Base-by-base conservation (phyloP, 2,329 filamentous ascomycete genomes). In the Plenodomus lindquistii region DNA sequence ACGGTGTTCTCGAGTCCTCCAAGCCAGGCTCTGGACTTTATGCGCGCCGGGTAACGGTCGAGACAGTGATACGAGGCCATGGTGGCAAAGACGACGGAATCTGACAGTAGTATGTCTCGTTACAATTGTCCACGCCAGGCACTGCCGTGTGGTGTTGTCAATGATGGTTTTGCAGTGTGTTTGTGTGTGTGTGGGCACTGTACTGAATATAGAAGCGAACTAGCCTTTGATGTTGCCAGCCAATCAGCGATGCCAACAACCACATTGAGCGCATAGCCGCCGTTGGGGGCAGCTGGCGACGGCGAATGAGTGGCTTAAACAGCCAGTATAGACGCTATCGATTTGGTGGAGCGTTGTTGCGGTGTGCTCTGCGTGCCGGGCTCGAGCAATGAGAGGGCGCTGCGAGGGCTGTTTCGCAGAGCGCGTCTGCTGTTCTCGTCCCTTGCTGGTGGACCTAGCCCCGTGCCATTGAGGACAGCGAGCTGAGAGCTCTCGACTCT, bases 341-440 rank as follows among this genome's bases (percentile, higher is more conserved):
- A 41, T 37, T 40, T 52, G 48, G 55, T 57, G 51, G 48, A 53
- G 52, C 35, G 35, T 46, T 56, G 34, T 56, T 63, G 60, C 62
- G 62, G 59, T 63, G 62, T 59, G 58, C 56, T 38, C 37, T 45
- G 46, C 48, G 48, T 47, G 44, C 46, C 35, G 35, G 18, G 50
- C 50, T 54, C 45, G 55, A 59, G 59, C 59, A 66, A 67, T 65
- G 60, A 60, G 60, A 40, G 53, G 35, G 47, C 50, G 48, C 35
- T 42, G 48, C 17, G 27, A 15, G 27, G 18, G 29, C 22, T 39
- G 40, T 44, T 52, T 49, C 44, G 37, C 34, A 42, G 37, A 39
- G 22, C 34, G 36, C 44, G 50, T 52, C 44, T 57, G 52, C 48
- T 37, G 27, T 18, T 41, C 21, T 18, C 31, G 46, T 47, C 54